phyloP scores from a whole-genome alignment of 2,329 filamentous ascomycete species.

The Neofusicoccum parvum region DNA sequence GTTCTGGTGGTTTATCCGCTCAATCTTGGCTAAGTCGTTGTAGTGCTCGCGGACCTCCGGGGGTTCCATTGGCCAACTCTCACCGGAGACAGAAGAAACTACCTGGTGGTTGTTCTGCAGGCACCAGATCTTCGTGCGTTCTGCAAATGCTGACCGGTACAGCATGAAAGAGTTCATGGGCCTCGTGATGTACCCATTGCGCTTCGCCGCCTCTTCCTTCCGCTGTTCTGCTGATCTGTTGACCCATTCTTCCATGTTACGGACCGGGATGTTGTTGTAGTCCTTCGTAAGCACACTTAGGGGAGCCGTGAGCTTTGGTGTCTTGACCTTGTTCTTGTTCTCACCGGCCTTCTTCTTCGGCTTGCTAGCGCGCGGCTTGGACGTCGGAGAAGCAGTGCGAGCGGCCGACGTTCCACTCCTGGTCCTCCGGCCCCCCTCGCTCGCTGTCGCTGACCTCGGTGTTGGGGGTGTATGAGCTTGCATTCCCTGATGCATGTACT shows the following conservation, averaged over 20 bases:
- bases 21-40: slow-evolving; percentile 75
- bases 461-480: slow-evolving; percentile 45
- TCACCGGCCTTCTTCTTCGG: slow-evolving; percentile 42
- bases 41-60: slow-evolving; percentile 73
- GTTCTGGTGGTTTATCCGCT: slow-evolving; percentile 79
- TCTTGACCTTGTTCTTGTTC: slow-evolving; percentile 46
- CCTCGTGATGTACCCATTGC: slow-evolving; percentile 79
- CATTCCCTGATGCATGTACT: slow-evolving; percentile 32
- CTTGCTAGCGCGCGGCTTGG: slow-evolving; percentile 9
- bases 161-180: slow-evolving; percentile 99
- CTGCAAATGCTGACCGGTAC: slow-evolving; percentile 90
- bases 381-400: slow-evolving; percentile 14
- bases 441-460: slow-evolving; percentile 45
- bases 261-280: slow-evolving; percentile 63
- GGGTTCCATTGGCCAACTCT: slow-evolving; percentile 82
- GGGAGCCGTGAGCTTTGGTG: slow-evolving; percentile 64
- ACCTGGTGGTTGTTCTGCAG: slow-evolving; percentile 90
- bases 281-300: slow-evolving; percentile 71
- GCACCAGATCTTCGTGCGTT: slow-evolving; percentile 79
- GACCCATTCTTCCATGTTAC: slow-evolving; percentile 81
- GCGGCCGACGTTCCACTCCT: slow-evolving; percentile 34
- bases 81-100: slow-evolving; percentile 83
- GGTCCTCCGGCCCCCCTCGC: slow-evolving; percentile 43
- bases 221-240: slow-evolving; percentile 69
- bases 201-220: slow-evolving; percentile 66